Evolutionary conservation across 768 basidiomycete genomes (phyloP), one percentile per base, ranked within the genome.

Genomic region (Phlebiopsis gigantea): DNA sequence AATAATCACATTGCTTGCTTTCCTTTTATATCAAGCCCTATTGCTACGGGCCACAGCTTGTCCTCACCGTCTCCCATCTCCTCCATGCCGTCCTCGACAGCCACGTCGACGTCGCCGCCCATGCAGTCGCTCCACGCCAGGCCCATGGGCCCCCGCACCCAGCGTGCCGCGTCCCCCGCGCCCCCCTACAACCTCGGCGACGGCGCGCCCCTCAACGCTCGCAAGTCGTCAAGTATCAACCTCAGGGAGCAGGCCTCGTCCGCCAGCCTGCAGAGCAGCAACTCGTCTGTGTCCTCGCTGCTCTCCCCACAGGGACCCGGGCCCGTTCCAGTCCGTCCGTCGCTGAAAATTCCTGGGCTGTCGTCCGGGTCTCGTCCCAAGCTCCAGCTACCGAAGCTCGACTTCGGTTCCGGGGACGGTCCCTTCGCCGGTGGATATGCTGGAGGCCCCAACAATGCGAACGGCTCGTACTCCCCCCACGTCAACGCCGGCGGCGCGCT

Each of bases 121-220:
- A 66, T 67, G 62, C 63, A 66, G 46, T 65, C 68, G 54, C 57
- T 65, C 52, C 68, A 65, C 50, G 24, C 46, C 56, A 75, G 80
- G 53, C 82, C 82, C 41, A 68, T 74, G 55, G 83, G 83, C 25
- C 83, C 83, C 44, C 79, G 82, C 29, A 73, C 70, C 44, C 72
- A 63, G 44, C 75, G 79, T 30, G 64, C 79, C 0, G 67, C 77
- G 41, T 82, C 77, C 5, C 79, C 76, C 0, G 67, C 72, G 26
- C 67, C 70, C 48, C 59, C 54, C 31, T 58, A 58, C 54, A 45
- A 43, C 51, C 63, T 72, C 55, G 63, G 70, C 1, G 76, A 68
- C 48, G 69, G 66, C 17, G 67, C 67, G 17, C 77, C 78, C 57
- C 74, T 79, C 41, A 70, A 65, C 52, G 74, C 75, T 34, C 76